Evolutionary conservation across 2,329 filamentous ascomycete species (phyloP), one percentile per base, ranked within the genome.

Genomic region (Kalmusia sp.): DNA sequence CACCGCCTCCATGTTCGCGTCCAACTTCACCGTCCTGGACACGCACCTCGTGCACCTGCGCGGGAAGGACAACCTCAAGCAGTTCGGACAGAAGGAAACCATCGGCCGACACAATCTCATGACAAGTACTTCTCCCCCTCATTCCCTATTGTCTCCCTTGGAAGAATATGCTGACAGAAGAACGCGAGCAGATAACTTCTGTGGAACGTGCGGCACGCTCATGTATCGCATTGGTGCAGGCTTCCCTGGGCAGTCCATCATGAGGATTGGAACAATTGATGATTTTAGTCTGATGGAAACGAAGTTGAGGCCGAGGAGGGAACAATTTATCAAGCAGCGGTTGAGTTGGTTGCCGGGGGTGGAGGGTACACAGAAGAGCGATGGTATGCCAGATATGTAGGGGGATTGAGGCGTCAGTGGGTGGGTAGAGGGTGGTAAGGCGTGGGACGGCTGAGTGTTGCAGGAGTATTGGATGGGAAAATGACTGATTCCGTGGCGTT

Each of bases 221-320:
- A 82, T 88, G 83, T 87, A 86, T 59, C 78, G 85, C 1, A 68
- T 78, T 7, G 72, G 79, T 4, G 62, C 70, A 1, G 72, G 63
- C 0, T 81, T 76, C 48, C 82, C 83, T 0, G 81, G 76, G 0
- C 52, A 54, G 37, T 80, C 69, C 31, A 80, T 87, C 40, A 47
- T 84, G 53, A 72, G 86, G 0, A 79, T 86, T 44, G 86, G 86
- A 0, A 87, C 83, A 0, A 79, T 89, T 1, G 86, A 89, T 65
- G 85, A 88, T 70, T 85, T 85, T 46, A 68, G 64, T 44, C 62
- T 88, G 45, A 78, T 81, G 28, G 84, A 87, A 72, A 84, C 79
- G 0, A 82, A 79, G 62, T 67, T 88, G 57, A 82, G 73, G 63
- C 85, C 86, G 0, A 68, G 64, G 52, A 55, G 78, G 0, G 86